These are phyloP conservation scores for Chaetomium fimeti DNA, from an alignment of 495 filamentous ascomycete species.

Conservation along the genomic window DNA sequence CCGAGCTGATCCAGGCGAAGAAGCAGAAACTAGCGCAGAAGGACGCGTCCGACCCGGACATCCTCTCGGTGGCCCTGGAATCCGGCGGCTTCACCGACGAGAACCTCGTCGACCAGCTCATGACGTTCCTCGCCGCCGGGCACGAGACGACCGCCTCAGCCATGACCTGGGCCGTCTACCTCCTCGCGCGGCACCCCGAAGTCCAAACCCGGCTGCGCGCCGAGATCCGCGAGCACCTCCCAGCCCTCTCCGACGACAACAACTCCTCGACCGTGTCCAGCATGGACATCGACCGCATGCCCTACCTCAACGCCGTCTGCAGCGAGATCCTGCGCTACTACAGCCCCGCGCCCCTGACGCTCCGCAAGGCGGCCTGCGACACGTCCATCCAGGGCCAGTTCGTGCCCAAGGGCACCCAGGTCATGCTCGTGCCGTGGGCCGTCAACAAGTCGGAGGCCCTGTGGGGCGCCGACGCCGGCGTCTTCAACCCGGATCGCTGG, in stretches of 20 bases:
- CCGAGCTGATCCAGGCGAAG: constrained; percentile 66
- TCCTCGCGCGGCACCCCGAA: constrained; percentile 49
- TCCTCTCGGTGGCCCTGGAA: constrained; percentile 77
- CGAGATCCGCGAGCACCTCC: constrained; percentile 61
- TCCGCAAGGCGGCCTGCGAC: constrained; percentile 61
- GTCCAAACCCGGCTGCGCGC: constrained; percentile 51
- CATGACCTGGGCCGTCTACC: constrained; percentile 57
- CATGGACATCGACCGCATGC: constrained; percentile 54
- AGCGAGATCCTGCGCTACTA: constrained; percentile 50
- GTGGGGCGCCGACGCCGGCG: constrained; percentile 58
- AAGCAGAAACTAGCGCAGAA: constrained; percentile 57
- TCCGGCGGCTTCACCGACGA: constrained; percentile 76
- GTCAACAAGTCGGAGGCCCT: constrained; percentile 54
- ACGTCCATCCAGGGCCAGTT: constrained; percentile 60
- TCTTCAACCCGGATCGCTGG: constrained; percentile 66
- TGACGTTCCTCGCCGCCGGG: constrained; percentile 92
- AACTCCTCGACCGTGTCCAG: constrained; percentile 46
- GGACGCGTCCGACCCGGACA: constrained; percentile 63
- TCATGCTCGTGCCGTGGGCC: constrained; percentile 59
- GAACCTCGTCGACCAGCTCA: constrained; percentile 82
- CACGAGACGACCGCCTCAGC: constrained; percentile 69
- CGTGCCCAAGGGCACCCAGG: constrained; percentile 56
- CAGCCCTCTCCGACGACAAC: constrained; percentile 45
- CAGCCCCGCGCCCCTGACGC: constrained; percentile 54
- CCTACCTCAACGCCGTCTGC: constrained; percentile 55